Evolutionary conservation across 2,329 filamentous ascomycete genomes (phyloP).

Genomic region (Elsinoe arachidis): DNA sequence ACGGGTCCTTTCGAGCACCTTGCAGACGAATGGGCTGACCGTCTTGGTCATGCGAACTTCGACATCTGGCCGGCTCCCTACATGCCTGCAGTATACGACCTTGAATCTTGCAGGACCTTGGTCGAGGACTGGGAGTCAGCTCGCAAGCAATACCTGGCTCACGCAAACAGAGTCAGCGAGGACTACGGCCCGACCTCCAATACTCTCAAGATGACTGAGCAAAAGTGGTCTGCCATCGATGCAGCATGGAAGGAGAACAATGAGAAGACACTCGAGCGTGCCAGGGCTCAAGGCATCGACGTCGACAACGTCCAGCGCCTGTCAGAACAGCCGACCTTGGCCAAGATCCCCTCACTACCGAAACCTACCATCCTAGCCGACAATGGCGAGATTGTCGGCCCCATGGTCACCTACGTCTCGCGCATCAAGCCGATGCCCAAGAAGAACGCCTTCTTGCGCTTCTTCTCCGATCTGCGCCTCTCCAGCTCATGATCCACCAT

Average conservation of each 20-base stretch:
- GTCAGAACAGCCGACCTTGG: constrained; percentile 46
- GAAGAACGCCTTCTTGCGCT: constrained; percentile 25
- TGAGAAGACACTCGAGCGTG: constrained; percentile 49
- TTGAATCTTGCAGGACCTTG: constrained; percentile 52
- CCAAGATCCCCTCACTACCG: constrained; percentile 59
- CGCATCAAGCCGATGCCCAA: constrained; percentile 25
- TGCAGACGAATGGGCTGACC: constrained; percentile 73
- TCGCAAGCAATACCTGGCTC: constrained; percentile 78
- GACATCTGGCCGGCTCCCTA: constrained; percentile 79
- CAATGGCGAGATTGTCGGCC: constrained; percentile 87
- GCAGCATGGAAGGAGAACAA: constrained; percentile 63
- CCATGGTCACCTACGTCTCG: constrained; percentile 56
- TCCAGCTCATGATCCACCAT: constrained; percentile 7
- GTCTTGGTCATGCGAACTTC: constrained; percentile 88
- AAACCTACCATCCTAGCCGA: constrained; percentile 60
- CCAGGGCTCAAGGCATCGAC: constrained; percentile 29
- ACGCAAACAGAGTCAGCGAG: constrained; percentile 77
- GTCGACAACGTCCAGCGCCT: constrained; percentile 31
- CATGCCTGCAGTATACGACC: constrained; percentile 52
- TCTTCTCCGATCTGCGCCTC: constrained; percentile 26
- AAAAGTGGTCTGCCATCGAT: constrained; percentile 81
- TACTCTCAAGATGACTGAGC: constrained; percentile 74
- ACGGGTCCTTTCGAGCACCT: constrained; percentile 49
- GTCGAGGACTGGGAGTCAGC: constrained; percentile 76
- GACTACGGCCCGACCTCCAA: constrained; percentile 87